Conservation (phyloP, 1,284 basidiomycete species). For the Neolentinus lepideus region DNA sequence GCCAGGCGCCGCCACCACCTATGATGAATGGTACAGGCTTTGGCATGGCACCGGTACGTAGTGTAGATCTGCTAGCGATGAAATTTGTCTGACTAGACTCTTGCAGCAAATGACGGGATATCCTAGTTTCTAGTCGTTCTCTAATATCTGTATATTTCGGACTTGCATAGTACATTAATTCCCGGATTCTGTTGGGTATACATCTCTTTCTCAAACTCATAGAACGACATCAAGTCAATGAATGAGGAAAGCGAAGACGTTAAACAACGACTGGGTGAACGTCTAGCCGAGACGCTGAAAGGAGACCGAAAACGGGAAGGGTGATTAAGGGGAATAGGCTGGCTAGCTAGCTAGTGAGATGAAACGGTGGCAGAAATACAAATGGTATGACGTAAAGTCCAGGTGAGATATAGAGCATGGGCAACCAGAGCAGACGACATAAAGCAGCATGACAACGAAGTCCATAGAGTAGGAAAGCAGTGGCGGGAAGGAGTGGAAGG, state of each 20-base stretch:
- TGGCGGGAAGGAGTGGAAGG: background rate
- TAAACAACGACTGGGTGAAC: background rate
- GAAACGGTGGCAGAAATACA: background rate
- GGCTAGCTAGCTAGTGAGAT: background rate
- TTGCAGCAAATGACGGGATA: background rate
- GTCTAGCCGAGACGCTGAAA: background rate
- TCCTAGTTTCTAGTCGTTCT: background rate
- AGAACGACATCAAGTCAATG: background rate
- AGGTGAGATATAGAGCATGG: background rate
- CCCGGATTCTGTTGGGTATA: background rate
- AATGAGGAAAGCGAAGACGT: too few relatives aligned
- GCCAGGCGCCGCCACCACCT: constrained; percentile 3
- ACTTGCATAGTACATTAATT: constrained; percentile 1
- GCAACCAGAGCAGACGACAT: background rate
- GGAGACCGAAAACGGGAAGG: background rate
- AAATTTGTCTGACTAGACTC: background rate
- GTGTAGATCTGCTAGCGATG: background rate
- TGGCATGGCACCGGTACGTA: constrained; percentile 2
- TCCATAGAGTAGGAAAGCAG: background rate
- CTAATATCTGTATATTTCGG: background rate
- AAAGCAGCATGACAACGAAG: background rate
- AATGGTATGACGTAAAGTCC: background rate
- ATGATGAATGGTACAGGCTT: constrained; percentile 3
- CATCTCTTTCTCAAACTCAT: background rate
- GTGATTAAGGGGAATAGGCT: background rate